phyloP scores from a whole-genome alignment of 2,329 filamentous ascomycete species.

The Camillea tinctor region DNA sequence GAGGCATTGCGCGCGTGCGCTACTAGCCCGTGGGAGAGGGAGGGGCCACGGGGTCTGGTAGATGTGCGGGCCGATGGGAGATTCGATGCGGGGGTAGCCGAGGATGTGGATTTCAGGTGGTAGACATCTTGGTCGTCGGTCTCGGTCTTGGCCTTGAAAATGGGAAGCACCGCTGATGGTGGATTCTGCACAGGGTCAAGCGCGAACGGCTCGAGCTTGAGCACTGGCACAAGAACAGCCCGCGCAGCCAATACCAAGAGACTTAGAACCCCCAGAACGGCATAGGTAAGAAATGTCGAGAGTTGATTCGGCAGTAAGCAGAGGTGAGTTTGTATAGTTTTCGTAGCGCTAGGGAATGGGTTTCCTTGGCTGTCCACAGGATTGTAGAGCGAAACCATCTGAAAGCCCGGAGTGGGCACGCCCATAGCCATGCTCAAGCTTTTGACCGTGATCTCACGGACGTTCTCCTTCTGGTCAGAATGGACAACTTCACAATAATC shows the following conservation, averaged over 20 bases:
- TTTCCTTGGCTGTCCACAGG: conserved; percentile 66
- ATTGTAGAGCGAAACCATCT: conserved; percentile 90
- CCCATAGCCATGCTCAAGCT: conserved; percentile 96
- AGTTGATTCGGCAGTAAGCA: conserved; percentile 90
- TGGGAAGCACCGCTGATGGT: conserved; percentile 38
- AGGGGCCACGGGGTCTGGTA: conserved; percentile 26
- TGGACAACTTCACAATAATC: conserved; percentile 94
- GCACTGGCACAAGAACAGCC: conserved; percentile 55
- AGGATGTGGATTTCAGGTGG: conserved; percentile 26
- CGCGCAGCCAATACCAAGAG: conserved; percentile 51
- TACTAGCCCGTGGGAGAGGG: conserved; percentile 20
- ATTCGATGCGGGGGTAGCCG: conserved; percentile 36
- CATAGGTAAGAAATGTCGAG: conserved; percentile 78
- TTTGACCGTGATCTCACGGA: conserved; percentile 90
- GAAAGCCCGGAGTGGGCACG: conserved; percentile 80
- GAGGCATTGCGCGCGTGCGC: conserved; percentile 24
- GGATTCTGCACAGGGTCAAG: conserved; percentile 40
- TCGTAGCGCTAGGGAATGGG: conserved; percentile 42
- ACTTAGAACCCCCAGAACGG: conserved; percentile 56
- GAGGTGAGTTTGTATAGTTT: conserved; percentile 78
- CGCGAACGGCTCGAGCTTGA: conserved; percentile 54
- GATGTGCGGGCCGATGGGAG: conserved; percentile 31
- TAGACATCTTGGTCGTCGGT: conserved; percentile 38
- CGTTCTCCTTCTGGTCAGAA: conserved; percentile 61
- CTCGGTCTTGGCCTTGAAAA: conserved; percentile 56